Evolutionary conservation across 352 stramenopile genomes (phyloP).

Genomic region (Globisporangium orthogonon): DNA sequence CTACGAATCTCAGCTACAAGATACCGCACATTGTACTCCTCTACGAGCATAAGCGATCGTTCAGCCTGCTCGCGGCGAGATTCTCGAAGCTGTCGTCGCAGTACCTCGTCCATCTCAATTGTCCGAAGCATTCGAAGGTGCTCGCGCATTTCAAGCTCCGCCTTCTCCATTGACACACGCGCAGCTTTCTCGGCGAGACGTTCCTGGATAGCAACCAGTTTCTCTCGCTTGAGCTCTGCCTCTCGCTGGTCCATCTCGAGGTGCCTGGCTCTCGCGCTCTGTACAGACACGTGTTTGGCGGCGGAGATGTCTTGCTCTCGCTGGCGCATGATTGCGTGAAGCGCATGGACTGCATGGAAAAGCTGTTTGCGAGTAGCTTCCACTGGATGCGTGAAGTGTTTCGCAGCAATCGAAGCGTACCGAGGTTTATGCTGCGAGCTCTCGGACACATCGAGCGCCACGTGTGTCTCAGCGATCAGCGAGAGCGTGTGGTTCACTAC

Average conservation of each 20-base stretch:
- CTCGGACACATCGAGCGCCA: conserved; percentile 24
- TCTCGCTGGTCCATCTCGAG: conserved; percentile 5
- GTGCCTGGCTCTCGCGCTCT: conserved; percentile 14
- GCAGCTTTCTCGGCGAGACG: conserved; percentile 28
- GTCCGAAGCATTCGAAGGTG: conserved; percentile 31
- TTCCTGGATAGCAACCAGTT: conserved; percentile 17
- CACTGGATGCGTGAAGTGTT: conserved; percentile 22
- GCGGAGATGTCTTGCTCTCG: conserved; percentile 22
- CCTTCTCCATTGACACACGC: conserved; percentile 27
- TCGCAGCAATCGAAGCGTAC: conserved; percentile 26
- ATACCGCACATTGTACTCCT: conserved; percentile 55
- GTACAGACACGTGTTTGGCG: conserved; percentile 24
- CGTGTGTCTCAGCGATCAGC: conserved; percentile 48
- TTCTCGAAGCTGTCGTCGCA: conserved; percentile 22
- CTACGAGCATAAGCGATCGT: conserved; percentile 40
- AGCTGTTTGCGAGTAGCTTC: conserved; percentile 38
- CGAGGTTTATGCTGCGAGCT: conserved; percentile 19
- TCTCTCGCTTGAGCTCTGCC: conserved; percentile 10
- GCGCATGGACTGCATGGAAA: conserved; percentile 38
- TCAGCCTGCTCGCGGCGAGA: conserved; percentile 35
- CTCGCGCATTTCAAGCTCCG: conserved; percentile 45
- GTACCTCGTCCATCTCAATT: conserved; percentile 23
- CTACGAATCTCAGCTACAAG: conserved; percentile 32
- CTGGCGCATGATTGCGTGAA: conserved; percentile 22
- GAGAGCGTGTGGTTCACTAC: conserved; percentile 45